Conservation (phyloP, 1,284 basidiomycete species). For the Ustilago trichophora region DNA sequence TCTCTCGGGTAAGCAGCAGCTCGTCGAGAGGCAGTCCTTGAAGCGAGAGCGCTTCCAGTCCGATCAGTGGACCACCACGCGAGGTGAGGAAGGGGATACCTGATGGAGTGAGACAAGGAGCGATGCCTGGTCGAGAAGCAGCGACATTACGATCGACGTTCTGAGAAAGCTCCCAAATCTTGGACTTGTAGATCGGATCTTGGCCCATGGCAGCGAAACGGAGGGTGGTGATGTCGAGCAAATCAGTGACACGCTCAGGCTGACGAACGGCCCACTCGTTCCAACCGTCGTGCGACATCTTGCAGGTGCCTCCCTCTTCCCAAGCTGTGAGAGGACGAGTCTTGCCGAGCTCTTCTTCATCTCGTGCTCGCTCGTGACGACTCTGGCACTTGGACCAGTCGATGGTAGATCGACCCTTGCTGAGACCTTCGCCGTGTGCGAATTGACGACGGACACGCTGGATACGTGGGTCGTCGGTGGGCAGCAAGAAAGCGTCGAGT, state of each 20-base stretch:
- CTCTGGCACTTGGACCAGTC: slow-evolving; percentile 94
- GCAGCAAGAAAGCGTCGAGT: slow-evolving; percentile 88
- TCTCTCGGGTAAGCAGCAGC: slow-evolving; percentile 88
- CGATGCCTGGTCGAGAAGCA: slow-evolving; percentile 81
- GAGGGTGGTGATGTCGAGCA: slow-evolving; percentile 88
- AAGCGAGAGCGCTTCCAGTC: slow-evolving; percentile 88
- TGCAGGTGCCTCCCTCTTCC: slow-evolving; percentile 92
- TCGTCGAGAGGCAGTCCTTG: slow-evolving; percentile 93
- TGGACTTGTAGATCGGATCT: slow-evolving; percentile 57
- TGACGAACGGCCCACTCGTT: slow-evolving; percentile 89
- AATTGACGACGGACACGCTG: slow-evolving; percentile 80
- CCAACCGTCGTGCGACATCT: slow-evolving; percentile 90
- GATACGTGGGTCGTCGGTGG: slow-evolving; percentile 88
- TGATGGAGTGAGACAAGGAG: slow-evolving; percentile 89
- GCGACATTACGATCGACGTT: slow-evolving; percentile 86
- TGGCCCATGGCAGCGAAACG: slow-evolving; percentile 79
- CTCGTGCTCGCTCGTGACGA: slow-evolving; percentile 84
- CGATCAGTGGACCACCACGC: slow-evolving; percentile 94
- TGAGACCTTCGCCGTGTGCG: slow-evolving; percentile 53
- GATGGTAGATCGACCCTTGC: slow-evolving; percentile 66
- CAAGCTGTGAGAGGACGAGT: slow-evolving; percentile 89
- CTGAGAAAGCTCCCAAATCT: slow-evolving; percentile 90
- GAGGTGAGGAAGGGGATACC: slow-evolving; percentile 97
- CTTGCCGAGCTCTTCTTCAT: slow-evolving; percentile 82
- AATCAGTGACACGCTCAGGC: slow-evolving; percentile 91